These are phyloP conservation scores for Cutaneotrichosporon sp. DNA, from an alignment of 1,284 basidiomycete species.

Conservation along the genomic window DNA sequence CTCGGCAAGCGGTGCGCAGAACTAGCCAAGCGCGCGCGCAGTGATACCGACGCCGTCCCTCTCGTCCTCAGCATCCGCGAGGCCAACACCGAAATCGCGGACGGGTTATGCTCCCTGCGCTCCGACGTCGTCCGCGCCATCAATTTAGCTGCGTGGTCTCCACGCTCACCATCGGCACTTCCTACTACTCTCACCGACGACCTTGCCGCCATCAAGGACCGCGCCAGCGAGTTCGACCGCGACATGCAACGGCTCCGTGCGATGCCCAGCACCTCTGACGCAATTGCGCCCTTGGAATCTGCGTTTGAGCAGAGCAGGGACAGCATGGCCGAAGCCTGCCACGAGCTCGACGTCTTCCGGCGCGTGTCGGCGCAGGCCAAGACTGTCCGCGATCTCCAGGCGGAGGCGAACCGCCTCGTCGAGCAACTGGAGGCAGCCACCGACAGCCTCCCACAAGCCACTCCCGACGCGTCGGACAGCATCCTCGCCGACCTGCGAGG, in stretches of 20 bases:
- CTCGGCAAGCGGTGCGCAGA: slow-evolving; percentile 16
- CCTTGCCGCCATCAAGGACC: background rate
- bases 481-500: slow-evolving; percentile 1
- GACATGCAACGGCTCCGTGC: slow-evolving; percentile 12
- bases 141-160: slow-evolving; percentile 19
- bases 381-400: slow-evolving; percentile 16
- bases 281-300: background rate
- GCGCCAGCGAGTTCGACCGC: background rate
- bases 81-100: slow-evolving; percentile 11
- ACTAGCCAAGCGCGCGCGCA: slow-evolving; percentile 3
- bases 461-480: background rate
- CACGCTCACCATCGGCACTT: background rate
- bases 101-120: background rate
- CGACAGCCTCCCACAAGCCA: background rate
- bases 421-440: slow-evolving; percentile 29
- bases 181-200: slow-evolving; percentile 4
- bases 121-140: slow-evolving; percentile 7
- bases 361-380: slow-evolving; percentile 22
- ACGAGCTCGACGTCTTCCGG: slow-evolving; percentile 15
- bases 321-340: background rate
- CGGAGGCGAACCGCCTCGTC: slow-evolving; percentile 20
- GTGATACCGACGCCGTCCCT: slow-evolving; percentile 16
- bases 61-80: slow-evolving; percentile 17
- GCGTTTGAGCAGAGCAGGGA: background rate
- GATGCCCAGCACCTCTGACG: background rate